phyloP scores from a whole-genome alignment of 2,329 filamentous ascomycete species.

The Rutstroemia sp. region DNA sequence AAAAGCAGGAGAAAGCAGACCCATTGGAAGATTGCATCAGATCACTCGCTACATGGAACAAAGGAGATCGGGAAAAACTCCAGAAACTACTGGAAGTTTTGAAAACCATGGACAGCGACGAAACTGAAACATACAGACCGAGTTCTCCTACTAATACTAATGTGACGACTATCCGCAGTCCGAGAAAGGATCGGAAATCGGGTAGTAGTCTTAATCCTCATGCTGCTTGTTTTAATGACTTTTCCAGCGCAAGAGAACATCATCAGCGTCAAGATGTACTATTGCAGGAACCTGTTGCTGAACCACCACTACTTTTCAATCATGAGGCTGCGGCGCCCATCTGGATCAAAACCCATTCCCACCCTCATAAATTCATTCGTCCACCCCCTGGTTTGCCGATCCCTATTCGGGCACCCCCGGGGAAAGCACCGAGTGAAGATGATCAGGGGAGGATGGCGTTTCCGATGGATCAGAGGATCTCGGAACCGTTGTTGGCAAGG shows the following conservation, averaged over 20 bases:
- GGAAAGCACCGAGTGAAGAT: constrained; percentile 6
- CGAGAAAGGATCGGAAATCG: neutral
- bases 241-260: constrained; percentile 2
- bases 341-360: neutral
- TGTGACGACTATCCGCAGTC: neutral
- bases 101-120: constrained; percentile 9
- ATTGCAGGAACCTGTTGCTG: neutral
- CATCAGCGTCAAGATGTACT: neutral
- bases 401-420: neutral
- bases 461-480: constrained; percentile 18
- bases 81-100: constrained; percentile 17
- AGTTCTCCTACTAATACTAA: neutral
- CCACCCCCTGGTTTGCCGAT: neutral
- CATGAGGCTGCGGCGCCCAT: neutral
- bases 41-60: constrained; percentile 15
- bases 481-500: constrained; percentile 18
- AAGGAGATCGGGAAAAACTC: constrained; percentile 14
- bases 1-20: neutral
- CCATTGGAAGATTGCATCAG: constrained; percentile 11
- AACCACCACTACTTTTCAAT: neutral
- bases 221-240: constrained; percentile 14
- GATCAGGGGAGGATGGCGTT: constrained; percentile 19
- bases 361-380: neutral
- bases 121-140: neutral
- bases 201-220: constrained; percentile 15